A percentile compares a stretch with the other conserved stretches of the same genome.
These are phyloP conservation scores for Solanum sitiens DNA, from an alignment of 257 asterid species.

Conservation along the genomic window DNA sequence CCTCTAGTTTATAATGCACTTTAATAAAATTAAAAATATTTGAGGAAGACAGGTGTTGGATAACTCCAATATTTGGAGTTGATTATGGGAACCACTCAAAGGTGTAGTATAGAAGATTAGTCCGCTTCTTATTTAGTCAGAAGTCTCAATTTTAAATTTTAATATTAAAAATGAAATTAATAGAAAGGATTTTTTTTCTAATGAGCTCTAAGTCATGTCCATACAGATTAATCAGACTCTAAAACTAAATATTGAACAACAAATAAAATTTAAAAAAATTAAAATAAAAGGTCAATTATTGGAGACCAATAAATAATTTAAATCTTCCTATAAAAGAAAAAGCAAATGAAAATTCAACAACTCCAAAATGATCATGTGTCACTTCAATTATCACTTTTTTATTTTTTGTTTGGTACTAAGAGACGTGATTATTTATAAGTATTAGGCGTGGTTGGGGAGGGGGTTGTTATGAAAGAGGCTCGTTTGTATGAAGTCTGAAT, in stretches of 20 bases:
- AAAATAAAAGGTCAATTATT: not conserved
- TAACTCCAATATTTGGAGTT: not conserved
- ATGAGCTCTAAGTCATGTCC: rapidly evolving
- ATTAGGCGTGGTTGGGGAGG: too few species aligned
- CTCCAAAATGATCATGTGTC: not conserved
- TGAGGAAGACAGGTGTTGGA: not conserved
- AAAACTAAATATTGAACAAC: not conserved
- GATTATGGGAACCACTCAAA: not conserved
- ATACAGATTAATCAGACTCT: rapidly evolving
- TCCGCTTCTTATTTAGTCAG: not conserved
- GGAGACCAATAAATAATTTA: not conserved
- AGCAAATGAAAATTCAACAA: not conserved
- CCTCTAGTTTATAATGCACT: not conserved
- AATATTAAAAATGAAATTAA: rapidly evolving
- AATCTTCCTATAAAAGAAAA: not conserved
- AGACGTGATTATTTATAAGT: not conserved
- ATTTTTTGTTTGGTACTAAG: not conserved
- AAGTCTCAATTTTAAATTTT: not conserved
- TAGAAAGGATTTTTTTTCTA: rapidly evolving
- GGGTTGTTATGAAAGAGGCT: not conserved
- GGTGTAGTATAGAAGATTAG: not conserved
- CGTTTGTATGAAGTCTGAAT: not conserved
- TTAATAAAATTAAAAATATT: not conserved
- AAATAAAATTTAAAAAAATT: too few species aligned
- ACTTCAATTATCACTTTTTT: not conserved